Evolutionary conservation across 1,284 basidiomycete genomes (phyloP), one percentile per base, ranked within the genome.

Genomic region (Mycosarcoma mackinlayi): DNA sequence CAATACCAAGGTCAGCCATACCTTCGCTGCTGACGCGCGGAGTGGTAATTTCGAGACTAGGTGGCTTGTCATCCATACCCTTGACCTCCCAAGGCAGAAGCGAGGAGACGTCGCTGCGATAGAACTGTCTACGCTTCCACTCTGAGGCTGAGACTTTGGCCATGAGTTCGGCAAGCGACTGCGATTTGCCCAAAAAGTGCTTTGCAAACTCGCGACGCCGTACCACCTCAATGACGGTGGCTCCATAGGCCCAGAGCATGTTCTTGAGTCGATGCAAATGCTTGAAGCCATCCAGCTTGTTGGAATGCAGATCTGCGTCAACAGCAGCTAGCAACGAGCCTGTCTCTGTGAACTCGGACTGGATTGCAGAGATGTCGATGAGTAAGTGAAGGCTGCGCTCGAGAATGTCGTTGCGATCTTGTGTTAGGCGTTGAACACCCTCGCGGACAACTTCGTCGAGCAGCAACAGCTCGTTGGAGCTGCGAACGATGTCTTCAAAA

Each of bases 221-320:
- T 0, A 95, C 91, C 33, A 95, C 89, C 83, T 98, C 95, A 11
- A 95, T 87, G 1, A 97, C 87, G 0, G 94, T 93, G 1, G 93
- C 91, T 0, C 92, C 92, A 82, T 98, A 98, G 0, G 92, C 93
- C 78, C 93, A 94, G 1, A 95, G 84, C 88, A 98, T 92, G 56
- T 88, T 89, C 78, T 96, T 93, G 34, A 98, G 85, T 13, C 94
- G 87, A 52, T 91, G 88, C 13, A 98, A 90, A 80, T 98, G 93
- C 19, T 90, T 87, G 83, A 98, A 98, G 48, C 91, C 91, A 41
- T 89, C 92, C 46, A 73, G 52, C 37, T 68, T 70, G 42, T 70
- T 75, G 18, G 71, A 74, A 34, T 61, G 50, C 18, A 75, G 65
- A 34, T 70, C 75, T 11, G 58, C 69, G 34, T 82, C 79, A 16